Percentiles rank a stretch among this genome's conserved stretches.
phyloP scores from a whole-genome alignment of 2,329 filamentous ascomycete genomes.

The Aspergillus terreus region DNA sequence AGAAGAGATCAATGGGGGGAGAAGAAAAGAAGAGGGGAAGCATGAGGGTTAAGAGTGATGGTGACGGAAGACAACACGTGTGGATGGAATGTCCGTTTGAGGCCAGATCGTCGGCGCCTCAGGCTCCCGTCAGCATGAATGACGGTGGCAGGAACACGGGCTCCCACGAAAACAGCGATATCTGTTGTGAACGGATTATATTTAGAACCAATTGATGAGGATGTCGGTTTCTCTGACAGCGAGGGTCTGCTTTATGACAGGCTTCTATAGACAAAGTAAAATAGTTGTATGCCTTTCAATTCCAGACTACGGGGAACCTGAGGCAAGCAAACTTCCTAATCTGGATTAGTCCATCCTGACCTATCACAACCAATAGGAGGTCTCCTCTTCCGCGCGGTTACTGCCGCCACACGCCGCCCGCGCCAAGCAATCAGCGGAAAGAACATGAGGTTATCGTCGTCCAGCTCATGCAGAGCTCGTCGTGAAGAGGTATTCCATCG shows the following conservation, averaged over 20 bases:
- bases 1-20: slow-evolving; percentile 15
- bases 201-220: no score
- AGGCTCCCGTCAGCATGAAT: not conserved
- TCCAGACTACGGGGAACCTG: no score
- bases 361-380: not conserved
- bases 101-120: slow-evolving; percentile 32
- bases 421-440: not conserved
- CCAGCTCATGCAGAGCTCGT: not conserved
- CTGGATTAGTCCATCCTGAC: not conserved
- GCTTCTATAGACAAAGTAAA: no score
- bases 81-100: slow-evolving; percentile 26
- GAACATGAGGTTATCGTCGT: not conserved
- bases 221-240: no score
- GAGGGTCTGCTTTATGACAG: no score
- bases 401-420: not conserved
- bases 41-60: slow-evolving; percentile 15
- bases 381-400: not conserved
- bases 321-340: not conserved
- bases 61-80: slow-evolving; percentile 21
- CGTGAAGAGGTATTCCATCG: not conserved
- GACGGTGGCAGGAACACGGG: not conserved
- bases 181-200: no score
- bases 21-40: slow-evolving; percentile 15
- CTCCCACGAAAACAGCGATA: slow-evolving; percentile 1
- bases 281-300: no score